phyloP scores from a whole-genome alignment of 345 rosid genomes.

The Salix caprea region DNA sequence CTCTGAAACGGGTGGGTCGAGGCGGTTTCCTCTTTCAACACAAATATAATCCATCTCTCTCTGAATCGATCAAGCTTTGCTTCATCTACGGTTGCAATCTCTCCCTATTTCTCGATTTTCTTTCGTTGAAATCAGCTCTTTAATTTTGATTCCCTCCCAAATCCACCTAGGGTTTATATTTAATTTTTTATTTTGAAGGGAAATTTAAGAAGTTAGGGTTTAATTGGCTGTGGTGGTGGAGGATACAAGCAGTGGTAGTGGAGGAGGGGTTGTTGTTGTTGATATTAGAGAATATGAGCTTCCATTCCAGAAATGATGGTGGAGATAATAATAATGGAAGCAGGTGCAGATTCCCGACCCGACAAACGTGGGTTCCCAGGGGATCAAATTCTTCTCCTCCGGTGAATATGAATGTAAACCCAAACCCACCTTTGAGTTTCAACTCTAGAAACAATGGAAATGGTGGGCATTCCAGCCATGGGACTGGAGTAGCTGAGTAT shows the following conservation, averaged over 20 bases:
- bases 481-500: constrained; percentile 24
- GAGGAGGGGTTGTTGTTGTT: not conserved
- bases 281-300: constrained; percentile 45
- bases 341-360: constrained; percentile 39
- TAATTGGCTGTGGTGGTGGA: not conserved
- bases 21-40: no score
- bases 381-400: constrained; percentile 29
- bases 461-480: constrained; percentile 11
- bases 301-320: constrained; percentile 46
- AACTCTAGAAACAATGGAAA: constrained; percentile 18
- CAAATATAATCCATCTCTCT: not conserved
- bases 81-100: not conserved
- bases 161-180: no score
- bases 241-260: not conserved
- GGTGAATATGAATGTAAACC: constrained; percentile 13
- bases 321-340: constrained; percentile 24
- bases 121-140: no score
- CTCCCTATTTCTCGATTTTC: no score
- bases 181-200: no score
- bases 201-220: no score
- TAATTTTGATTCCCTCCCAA: no score
- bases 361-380: constrained; percentile 74
- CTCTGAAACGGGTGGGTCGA: no score
- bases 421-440: constrained; percentile 12
- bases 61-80: not conserved